Evolutionary conservation across 805 yeast species (phyloP).

Genomic region (Sungouiella thailandica): DNA sequence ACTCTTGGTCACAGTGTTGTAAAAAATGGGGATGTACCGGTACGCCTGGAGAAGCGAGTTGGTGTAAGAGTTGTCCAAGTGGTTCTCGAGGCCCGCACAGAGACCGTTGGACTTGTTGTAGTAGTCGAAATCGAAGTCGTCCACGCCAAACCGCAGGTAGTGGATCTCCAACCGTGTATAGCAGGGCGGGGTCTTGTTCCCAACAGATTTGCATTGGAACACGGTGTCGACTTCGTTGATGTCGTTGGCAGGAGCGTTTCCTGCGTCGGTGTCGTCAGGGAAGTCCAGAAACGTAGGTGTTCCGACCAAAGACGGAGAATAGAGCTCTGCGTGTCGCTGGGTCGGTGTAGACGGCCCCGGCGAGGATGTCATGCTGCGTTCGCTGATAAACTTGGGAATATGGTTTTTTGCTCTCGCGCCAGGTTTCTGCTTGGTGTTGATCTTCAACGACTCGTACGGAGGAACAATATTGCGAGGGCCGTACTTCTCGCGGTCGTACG

Average conservation of each 20-base stretch:
- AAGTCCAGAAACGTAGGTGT: conserved; percentile 7
- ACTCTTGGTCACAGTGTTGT: conserved; percentile 55
- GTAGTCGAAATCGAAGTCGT: conserved; percentile 85
- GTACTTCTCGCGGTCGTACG: conserved; percentile 52
- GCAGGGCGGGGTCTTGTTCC: conserved; percentile 56
- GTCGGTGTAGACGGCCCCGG: conserved; percentile 6
- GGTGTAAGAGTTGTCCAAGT: conserved; percentile 65
- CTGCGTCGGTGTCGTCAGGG: conserved; percentile 4
- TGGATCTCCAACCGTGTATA: conserved; percentile 70
- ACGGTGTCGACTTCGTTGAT: conserved; percentile 6
- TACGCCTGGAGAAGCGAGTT: conserved; percentile 78
- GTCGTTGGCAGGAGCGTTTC: conserved; percentile 5
- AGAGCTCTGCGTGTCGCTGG: conserved; percentile 1
- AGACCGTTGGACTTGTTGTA: conserved; percentile 62
- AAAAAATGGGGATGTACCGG: conserved; percentile 70
- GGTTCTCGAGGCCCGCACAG: conserved; percentile 82
- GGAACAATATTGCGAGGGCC: conserved; percentile 50
- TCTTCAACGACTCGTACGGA: conserved; percentile 37
- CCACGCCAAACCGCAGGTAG: conserved; percentile 87
- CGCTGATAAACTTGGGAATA: conserved; percentile 59
- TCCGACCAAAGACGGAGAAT: conserved; percentile 8
- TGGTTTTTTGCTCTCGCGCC: conserved; percentile 9
- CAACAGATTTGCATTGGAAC: conserved; percentile 16
- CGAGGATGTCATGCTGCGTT: conserved; percentile 21
- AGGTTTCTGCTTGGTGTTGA: conserved; percentile 8